A percentile compares a stretch with the other conserved stretches of the same genome.
Evolutionary conservation across 345 rosid genomes (phyloP).

Genomic region (Hibiscus mutabilis): DNA sequence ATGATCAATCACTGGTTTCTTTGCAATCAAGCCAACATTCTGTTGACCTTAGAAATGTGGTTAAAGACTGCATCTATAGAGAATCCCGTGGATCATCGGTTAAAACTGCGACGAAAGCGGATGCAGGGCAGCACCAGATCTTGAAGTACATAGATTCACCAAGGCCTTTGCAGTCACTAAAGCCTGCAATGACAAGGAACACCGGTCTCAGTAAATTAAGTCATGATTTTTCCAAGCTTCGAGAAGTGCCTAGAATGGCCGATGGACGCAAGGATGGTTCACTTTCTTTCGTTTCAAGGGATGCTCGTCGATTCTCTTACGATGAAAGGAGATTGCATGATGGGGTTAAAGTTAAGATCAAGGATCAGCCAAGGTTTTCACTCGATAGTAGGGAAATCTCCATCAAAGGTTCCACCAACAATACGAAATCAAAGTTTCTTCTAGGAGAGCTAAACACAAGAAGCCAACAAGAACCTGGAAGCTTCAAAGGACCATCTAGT

Average conservation of each 20-base stretch:
- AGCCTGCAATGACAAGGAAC: slow-evolving; percentile 33
- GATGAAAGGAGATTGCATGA: slow-evolving; percentile 68
- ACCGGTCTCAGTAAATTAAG: slow-evolving; percentile 38
- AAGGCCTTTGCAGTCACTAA: slow-evolving; percentile 47
- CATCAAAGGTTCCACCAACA: slow-evolving; percentile 31
- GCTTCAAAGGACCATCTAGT: slow-evolving; percentile 51
- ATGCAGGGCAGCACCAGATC: slow-evolving; percentile 27
- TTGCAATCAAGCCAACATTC: slow-evolving; percentile 29
- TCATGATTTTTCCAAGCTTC: slow-evolving; percentile 31
- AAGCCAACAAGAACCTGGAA: slow-evolving; percentile 43
- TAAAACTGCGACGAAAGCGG: slow-evolving; percentile 27
- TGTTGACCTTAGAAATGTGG: slow-evolving; percentile 44
- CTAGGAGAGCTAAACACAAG: slow-evolving; percentile 12
- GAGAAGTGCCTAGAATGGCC: slow-evolving; percentile 26
- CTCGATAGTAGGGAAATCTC: slow-evolving; percentile 69
- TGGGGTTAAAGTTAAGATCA: slow-evolving; percentile 47
- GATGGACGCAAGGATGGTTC: slow-evolving; percentile 33
- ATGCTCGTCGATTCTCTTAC: slow-evolving; percentile 75
- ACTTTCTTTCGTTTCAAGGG: slow-evolving; percentile 34
- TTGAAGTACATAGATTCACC: slow-evolving; percentile 66
- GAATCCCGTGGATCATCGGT: slow-evolving; percentile 43
- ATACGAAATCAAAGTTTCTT: slow-evolving; percentile 31
- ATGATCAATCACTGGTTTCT: slow-evolving; percentile 28
- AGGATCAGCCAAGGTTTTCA: slow-evolving; percentile 82
- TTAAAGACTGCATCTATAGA: slow-evolving; percentile 56